Percentiles rank a stretch among this genome's conserved stretches.
Conservation (phyloP, 179 eudicot genomes). For the Carnegiea gigantea region DNA sequence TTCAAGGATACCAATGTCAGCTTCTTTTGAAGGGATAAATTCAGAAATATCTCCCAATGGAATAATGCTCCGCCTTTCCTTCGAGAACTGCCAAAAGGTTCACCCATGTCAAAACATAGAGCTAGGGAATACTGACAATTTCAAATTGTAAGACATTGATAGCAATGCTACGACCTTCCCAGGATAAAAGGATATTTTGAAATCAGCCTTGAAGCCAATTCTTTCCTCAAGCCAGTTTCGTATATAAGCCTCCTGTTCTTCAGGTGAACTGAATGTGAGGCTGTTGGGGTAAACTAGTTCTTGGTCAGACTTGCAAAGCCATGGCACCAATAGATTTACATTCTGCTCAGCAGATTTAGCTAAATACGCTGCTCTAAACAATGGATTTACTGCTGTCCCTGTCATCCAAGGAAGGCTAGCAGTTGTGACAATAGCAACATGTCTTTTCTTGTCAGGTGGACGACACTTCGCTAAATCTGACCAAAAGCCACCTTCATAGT, state of each 20-base stretch:
- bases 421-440: slow-evolving; percentile 96
- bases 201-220: slow-evolving; percentile 85
- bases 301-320: slow-evolving; percentile 94
- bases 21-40: slow-evolving; percentile 82
- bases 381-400: slow-evolving; percentile 98
- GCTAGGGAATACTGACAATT: not conserved
- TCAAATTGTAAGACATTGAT: not conserved
- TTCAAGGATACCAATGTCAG: slow-evolving; percentile 95
- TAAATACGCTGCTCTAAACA: slow-evolving; percentile 94
- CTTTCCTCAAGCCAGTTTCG: slow-evolving; percentile 98
- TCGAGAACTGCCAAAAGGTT: slow-evolving; percentile 56
- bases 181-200: slow-evolving; percentile 96
- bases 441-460: slow-evolving; percentile 58
- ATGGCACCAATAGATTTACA: slow-evolving; percentile 90
- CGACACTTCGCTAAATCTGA: slow-evolving; percentile 49
- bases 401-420: slow-evolving; percentile 99
- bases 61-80: slow-evolving; percentile 88
- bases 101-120: slow-evolving; percentile 13
- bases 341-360: slow-evolving; percentile 85
- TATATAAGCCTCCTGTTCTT: slow-evolving; percentile 87
- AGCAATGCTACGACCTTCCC: slow-evolving; percentile 77
- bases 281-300: slow-evolving; percentile 90
- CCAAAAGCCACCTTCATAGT: slow-evolving; percentile 91
- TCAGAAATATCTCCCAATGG: slow-evolving; percentile 95
- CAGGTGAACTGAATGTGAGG: slow-evolving; percentile 79